phyloP scores from a whole-genome alignment of 345 rosid genomes.

The Brassica rapa region DNA sequence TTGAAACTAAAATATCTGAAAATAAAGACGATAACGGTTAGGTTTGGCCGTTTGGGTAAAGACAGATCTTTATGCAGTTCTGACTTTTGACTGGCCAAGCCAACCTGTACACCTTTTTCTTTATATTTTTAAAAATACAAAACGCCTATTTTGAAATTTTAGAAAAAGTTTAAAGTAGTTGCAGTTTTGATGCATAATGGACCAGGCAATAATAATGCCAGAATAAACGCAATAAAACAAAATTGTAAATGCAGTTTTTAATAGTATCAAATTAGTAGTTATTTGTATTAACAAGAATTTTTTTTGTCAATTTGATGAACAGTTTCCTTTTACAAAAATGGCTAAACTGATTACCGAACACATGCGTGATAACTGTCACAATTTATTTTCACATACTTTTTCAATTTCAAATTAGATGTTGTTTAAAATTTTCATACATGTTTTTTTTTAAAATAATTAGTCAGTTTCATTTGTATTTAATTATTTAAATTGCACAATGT shows the following conservation, averaged over 20 bases:
- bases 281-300: background rate
- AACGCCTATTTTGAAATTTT: background rate
- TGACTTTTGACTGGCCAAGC: slow-evolving; percentile 57
- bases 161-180: slow-evolving; percentile 13
- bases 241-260: background rate
- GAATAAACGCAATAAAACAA: background rate
- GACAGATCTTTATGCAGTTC: slow-evolving; percentile 37
- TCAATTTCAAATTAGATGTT: background rate
- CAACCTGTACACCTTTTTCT: slow-evolving; percentile 57
- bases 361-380: background rate
- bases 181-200: background rate
- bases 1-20: slow-evolving; percentile 34
- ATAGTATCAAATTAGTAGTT: background rate
- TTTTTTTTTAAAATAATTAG: no score
- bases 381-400: background rate
- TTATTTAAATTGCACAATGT: background rate
- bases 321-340: background rate
- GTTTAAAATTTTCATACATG: background rate
- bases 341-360: background rate
- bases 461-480: no score
- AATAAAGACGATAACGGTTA: slow-evolving; percentile 45
- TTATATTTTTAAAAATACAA: background rate
- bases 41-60: slow-evolving; percentile 45
- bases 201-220: background rate
- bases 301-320: background rate